Evolutionary conservation across 768 basidiomycete genomes (phyloP).

Genomic region (Termitomyces sp.): DNA sequence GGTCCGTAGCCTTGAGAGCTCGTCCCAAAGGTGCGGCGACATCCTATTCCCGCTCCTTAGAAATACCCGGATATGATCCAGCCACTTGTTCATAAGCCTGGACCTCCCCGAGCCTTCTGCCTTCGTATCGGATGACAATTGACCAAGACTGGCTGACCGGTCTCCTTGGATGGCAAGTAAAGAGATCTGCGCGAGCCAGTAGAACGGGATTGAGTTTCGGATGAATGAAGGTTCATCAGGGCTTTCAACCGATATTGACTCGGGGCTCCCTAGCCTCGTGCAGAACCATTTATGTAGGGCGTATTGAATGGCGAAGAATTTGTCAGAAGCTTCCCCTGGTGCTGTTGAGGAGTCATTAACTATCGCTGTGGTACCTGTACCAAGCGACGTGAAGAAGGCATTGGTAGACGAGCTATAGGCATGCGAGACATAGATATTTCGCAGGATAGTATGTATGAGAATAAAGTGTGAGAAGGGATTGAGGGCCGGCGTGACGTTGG

Average conservation of each 20-base stretch:
- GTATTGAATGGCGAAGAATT: constrained; percentile 33
- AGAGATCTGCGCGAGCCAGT: constrained; percentile 56
- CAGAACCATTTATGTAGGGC: constrained; percentile 57
- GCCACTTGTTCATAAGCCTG: constrained; percentile 43
- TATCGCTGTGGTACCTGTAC: background rate
- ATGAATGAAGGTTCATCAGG: constrained; percentile 31
- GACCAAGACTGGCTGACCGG: constrained; percentile 21
- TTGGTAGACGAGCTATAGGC: too few relatives aligned
- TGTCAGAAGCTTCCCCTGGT: background rate
- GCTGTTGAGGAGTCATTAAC: background rate
- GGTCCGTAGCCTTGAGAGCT: constrained; percentile 35
- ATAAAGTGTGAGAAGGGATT: constrained; percentile 40
- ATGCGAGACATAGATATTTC: constrained; percentile 30
- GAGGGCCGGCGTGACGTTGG: constrained; percentile 22
- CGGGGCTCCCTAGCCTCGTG: constrained; percentile 41
- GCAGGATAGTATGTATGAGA: constrained; percentile 39
- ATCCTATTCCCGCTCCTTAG: constrained; percentile 33
- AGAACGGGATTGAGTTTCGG: constrained; percentile 47
- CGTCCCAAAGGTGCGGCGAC: constrained; percentile 42
- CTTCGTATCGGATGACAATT: background rate
- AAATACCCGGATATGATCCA: constrained; percentile 40
- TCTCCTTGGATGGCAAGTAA: constrained; percentile 49
- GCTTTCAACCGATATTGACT: constrained; percentile 21
- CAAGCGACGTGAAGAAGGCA: background rate
- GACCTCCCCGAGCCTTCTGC: constrained; percentile 33